Base-by-base conservation (phyloP, 306 rosid species). In the Quercus cerris region DNA sequence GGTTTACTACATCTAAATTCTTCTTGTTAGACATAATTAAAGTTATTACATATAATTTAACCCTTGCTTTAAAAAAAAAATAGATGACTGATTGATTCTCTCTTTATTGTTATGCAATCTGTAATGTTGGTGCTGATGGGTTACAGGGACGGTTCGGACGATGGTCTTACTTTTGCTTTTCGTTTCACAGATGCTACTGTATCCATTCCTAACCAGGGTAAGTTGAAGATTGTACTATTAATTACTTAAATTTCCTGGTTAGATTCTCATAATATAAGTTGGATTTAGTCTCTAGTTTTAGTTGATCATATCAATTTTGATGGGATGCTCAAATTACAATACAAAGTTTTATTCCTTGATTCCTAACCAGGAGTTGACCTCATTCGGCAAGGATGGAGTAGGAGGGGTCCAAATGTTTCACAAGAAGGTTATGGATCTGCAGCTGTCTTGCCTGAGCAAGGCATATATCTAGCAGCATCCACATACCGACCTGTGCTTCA, bases 361-460 rank as follows among this genome's bases (percentile, higher is more conserved):
- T 68, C 52, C 72, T 68, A 19, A 18, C 18, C 87, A 95, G 99
- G 98, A 70, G 94, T 51, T 81, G 99, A 96, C 85, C 90, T 91
- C 81, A 90, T 96, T 87, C 99, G 98, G 76, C 98, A 95, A 84
- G 99, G 99, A 70, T 91, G 99, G 99, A 89, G 69, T 86, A 90
- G 94, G 90, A 91, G 85, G 88, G 94, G 97, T 73, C 86, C 97
- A 75, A 90, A 90, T 75, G 97, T 90, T 78, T 82, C 82, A 81
- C 97, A 89, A 86, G 99, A 96, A 86, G 99, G 99, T 79, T 96
- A 96, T 90, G 99, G 99, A 61, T 96, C 98, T 71, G 97, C 97
- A 52, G 89, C 97, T 61, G 92, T 96, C 88, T 86, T 96, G 83
- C 99, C 99, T 54, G 99, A 96, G 85, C 98, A 91, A 85, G 99